phyloP scores from a whole-genome alignment of 2,329 filamentous ascomycete species.

The Curvularia eragrostidis region DNA sequence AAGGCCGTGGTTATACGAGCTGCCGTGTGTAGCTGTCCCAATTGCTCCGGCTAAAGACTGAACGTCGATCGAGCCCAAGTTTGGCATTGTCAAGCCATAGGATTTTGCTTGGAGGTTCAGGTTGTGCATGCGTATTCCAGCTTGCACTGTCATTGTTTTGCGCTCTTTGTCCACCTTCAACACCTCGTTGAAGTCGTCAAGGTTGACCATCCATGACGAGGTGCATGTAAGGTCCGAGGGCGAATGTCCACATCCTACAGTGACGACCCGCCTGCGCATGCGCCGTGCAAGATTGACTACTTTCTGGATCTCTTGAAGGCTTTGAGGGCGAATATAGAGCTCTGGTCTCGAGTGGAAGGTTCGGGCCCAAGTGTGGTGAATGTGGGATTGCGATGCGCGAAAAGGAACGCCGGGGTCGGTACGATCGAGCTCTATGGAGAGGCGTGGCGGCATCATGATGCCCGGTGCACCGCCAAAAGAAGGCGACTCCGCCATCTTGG shows the following conservation, averaged over 20 bases:
- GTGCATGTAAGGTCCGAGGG: slow-evolving; percentile 92
- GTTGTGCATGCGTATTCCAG: slow-evolving; percentile 82
- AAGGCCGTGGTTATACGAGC: slow-evolving; percentile 81
- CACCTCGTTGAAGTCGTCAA: slow-evolving; percentile 81
- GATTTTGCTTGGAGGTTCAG: slow-evolving; percentile 77
- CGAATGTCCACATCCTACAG: slow-evolving; percentile 90
- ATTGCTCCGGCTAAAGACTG: slow-evolving; percentile 94
- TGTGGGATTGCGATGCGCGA: slow-evolving; percentile 72
- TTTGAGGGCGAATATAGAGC: slow-evolving; percentile 86
- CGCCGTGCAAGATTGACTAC: slow-evolving; percentile 78
- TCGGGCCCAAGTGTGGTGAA: slow-evolving; percentile 92
- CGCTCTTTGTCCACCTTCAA: slow-evolving; percentile 71
- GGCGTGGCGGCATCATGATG: slow-evolving; percentile 46
- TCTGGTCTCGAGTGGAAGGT: slow-evolving; percentile 90
- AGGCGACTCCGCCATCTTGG: slow-evolving; percentile 35
- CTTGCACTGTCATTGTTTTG: slow-evolving; percentile 76
- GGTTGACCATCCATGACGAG: slow-evolving; percentile 91
- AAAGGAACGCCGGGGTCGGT: slow-evolving; percentile 74
- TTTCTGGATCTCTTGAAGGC: slow-evolving; percentile 81
- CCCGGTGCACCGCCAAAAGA: slow-evolving; percentile 17
- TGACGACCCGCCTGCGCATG: slow-evolving; percentile 81
- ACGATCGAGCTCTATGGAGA: slow-evolving; percentile 63
- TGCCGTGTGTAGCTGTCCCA: slow-evolving; percentile 91
- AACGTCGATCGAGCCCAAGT: slow-evolving; percentile 91
- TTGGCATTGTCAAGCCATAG: slow-evolving; percentile 83